These are phyloP conservation scores for Bombardia bombarda DNA, from an alignment of 495 filamentous ascomycete species.

Conservation along the genomic window DNA sequence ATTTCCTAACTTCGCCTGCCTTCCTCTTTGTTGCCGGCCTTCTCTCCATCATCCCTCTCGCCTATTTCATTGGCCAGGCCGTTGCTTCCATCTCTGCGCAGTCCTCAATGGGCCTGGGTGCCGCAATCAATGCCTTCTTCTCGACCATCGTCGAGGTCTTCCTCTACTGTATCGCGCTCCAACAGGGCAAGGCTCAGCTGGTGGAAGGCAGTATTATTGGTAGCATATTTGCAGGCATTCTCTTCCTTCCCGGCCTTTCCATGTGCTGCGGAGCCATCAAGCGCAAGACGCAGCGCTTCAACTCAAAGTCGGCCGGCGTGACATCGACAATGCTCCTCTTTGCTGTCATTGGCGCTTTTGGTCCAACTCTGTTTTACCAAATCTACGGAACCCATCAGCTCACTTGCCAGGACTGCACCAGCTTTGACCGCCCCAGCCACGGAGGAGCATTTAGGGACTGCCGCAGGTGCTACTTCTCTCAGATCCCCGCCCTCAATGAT, in stretches of 20 bases:
- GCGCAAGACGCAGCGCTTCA: conserved; percentile 97
- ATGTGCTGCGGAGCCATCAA: conserved; percentile 99
- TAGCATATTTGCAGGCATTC: conserved; percentile 92
- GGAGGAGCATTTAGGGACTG: conserved; percentile 53
- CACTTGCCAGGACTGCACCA: conserved; percentile 71
- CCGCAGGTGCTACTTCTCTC: conserved; percentile 87
- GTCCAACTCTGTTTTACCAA: conserved; percentile 96
- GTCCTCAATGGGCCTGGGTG: conserved; percentile 98
- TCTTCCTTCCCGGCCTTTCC: conserved; percentile 92
- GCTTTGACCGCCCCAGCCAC: conserved; percentile 31
- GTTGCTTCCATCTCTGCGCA: conserved; percentile 99
- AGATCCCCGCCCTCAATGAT: conserved; percentile 76
- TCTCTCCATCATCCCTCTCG: conserved; percentile 90
- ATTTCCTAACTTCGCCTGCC: conserved; percentile 65
- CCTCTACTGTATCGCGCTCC: conserved; percentile 91
- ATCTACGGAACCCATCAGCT: conserved; percentile 97
- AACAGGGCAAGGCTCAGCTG: conserved; percentile 83
- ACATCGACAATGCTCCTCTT: conserved; percentile 98
- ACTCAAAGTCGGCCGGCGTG: conserved; percentile 92
- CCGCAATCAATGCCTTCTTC: conserved; percentile 97
- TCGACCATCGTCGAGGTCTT: conserved; percentile 98
- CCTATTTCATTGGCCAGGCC: conserved; percentile 98
- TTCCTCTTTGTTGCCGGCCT: conserved; percentile 81
- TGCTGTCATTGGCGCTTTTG: conserved; percentile 93
- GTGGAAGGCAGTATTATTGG: conserved; percentile 97